Evolutionary conservation across 2,329 filamentous ascomycete genomes (phyloP).

Genomic region (Mycogone perniciosa): DNA sequence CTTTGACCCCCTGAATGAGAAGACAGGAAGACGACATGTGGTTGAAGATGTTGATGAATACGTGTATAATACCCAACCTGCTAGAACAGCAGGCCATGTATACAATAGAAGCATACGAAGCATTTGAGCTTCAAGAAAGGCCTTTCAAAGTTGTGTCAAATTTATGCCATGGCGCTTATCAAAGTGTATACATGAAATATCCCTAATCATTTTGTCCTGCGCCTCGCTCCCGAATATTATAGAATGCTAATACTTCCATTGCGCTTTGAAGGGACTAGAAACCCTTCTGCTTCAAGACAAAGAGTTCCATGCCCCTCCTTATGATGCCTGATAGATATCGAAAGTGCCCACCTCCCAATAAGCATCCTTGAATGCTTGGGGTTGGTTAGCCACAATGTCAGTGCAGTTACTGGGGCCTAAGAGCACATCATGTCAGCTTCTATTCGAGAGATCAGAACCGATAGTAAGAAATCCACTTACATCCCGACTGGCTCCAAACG

Average conservation of each 20-base stretch:
- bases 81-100: conserved; percentile 6
- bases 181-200: background rate
- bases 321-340: conserved; percentile 44
- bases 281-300: background rate
- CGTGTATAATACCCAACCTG: conserved; percentile 4
- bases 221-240: conserved; percentile 18
- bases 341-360: conserved; percentile 62
- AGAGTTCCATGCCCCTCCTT: background rate
- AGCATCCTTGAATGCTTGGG: conserved; percentile 48
- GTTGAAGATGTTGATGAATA: background rate
- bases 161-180: background rate
- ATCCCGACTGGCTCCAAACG: conserved; percentile 40
- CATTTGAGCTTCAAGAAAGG: background rate
- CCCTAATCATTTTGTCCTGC: conserved; percentile 6
- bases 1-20: conserved; percentile 8
- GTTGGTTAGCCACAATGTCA: conserved; percentile 52
- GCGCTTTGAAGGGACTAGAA: background rate
- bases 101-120: conserved; percentile 2
- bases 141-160: too few relatives aligned
- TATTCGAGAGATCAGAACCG: background rate
- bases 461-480: conserved; percentile 21
- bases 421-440: background rate
- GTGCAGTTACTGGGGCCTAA: conserved; percentile 49
- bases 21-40: background rate
- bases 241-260: background rate